A percentile compares a stretch with the other conserved stretches of the same genome.
Evolutionary conservation across 2,329 filamentous ascomycete genomes (phyloP).

Genomic region (Exophiala xenobiotica): DNA sequence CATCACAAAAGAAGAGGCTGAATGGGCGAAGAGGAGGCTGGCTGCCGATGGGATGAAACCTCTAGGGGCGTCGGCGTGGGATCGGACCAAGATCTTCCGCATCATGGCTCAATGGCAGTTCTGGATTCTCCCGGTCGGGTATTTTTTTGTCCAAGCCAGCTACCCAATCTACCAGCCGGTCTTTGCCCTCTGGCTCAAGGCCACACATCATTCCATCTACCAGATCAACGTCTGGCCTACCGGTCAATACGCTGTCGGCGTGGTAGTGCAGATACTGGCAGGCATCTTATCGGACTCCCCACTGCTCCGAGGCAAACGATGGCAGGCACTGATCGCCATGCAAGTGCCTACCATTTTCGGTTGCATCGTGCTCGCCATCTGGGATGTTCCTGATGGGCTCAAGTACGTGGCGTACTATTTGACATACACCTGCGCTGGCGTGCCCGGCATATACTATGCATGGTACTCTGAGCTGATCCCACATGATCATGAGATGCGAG

Average conservation of each 20-base stretch:
- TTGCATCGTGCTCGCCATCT: slow-evolving; percentile 31
- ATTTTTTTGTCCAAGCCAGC: slow-evolving; percentile 42
- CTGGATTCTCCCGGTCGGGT: slow-evolving; percentile 45
- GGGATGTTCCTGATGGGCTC: slow-evolving; percentile 32
- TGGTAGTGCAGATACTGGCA: slow-evolving; percentile 33
- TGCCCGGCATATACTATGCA: slow-evolving; percentile 19
- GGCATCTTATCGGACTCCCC: slow-evolving; percentile 22
- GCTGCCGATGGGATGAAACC: slow-evolving; percentile 41
- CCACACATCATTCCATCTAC: slow-evolving; percentile 38
- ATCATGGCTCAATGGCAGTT: slow-evolving; percentile 47
- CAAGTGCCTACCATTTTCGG: slow-evolving; percentile 38
- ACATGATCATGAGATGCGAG: slow-evolving; percentile 22
- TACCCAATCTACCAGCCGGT: slow-evolving; percentile 43
- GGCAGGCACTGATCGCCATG: slow-evolving; percentile 31
- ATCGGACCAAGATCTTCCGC: slow-evolving; percentile 36
- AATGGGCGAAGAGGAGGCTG: slow-evolving; percentile 29
- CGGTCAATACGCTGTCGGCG: slow-evolving; percentile 45
- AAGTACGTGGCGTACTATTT: slow-evolving; percentile 18
- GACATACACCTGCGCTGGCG: slow-evolving; percentile 7
- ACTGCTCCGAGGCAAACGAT: slow-evolving; percentile 14
- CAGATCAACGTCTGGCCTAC: slow-evolving; percentile 51
- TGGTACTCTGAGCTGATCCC: slow-evolving; percentile 21
- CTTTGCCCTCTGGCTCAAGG: slow-evolving; percentile 44
- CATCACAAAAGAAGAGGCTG: slow-evolving; percentile 35
- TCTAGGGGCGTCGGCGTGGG: slow-evolving; percentile 39